Evolutionary conservation across 768 basidiomycete species (phyloP), one percentile per base, ranked within the genome.

Genomic region (Clavaria fumosa): DNA sequence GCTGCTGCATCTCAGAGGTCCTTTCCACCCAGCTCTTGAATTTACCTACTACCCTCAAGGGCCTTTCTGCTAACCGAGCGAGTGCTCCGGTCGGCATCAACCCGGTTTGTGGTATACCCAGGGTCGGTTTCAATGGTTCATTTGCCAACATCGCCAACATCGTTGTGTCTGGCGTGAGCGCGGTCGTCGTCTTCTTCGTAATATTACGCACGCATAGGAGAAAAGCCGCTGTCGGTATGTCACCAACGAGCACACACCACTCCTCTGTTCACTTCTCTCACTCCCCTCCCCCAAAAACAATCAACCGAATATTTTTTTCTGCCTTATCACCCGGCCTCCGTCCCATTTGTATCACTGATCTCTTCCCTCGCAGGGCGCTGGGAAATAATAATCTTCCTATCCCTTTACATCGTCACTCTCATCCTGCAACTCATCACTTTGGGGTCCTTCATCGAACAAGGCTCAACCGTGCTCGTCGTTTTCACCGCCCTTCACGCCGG

Each of bases 101-200:
- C 51, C 75, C 83, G 2, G 54, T 56, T 26, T 97, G 91, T 55
- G 80, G 78, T 38, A 89, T 89, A 43, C 69, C 68, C 4, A 64
- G 71, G 28, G 62, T 75, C 23, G 73, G 69, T 34, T 55, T 62
- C 14, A 56, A 69, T 18, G 69, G 72, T 19, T 70, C 72, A 4
- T 56, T 86, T 5, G 85, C 80, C 46, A 86, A 89, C 63, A 70
- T 84, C 44, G 89, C 89, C 41, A 84, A 95, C 53, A 76, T 90
- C 52, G 64, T 86, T 43, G 67, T 71, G 3, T 93, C 85, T 47
- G 78, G 64, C n/a, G 50, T 86, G 35, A 78, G 78, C 49, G 57
- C 88, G 43, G 31, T 84, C 20, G 50, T 79, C 47, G 57, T 73
- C n/a, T 44, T 65, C 17, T 53, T 53, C 23, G 65, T 97, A 28